A percentile compares a stretch with the other conserved stretches of the same genome.
These are phyloP conservation scores for Raphanus hybrid DNA, from an alignment of 441 rosid genomes.

Conservation along the genomic window DNA sequence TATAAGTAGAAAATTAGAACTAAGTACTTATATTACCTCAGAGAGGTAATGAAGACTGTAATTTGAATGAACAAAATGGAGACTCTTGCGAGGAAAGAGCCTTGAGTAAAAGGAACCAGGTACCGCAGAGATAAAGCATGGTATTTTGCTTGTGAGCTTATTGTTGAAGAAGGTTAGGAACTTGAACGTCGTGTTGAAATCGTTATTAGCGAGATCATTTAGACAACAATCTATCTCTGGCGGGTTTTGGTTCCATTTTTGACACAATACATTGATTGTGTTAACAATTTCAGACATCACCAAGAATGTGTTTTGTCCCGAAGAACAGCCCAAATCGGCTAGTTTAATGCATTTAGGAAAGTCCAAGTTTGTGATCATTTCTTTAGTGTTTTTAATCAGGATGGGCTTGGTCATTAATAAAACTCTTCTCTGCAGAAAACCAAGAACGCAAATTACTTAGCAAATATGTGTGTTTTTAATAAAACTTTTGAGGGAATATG, in stretches of 20 bases:
- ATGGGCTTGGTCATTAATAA: constrained; percentile 24
- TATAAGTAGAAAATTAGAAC: background rate
- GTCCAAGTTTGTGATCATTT: constrained; percentile 25
- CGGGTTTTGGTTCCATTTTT: background rate
- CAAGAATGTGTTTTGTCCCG: constrained; percentile 39
- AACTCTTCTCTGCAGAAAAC: constrained; percentile 32
- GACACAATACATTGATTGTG: constrained; percentile 20
- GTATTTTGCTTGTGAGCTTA: background rate
- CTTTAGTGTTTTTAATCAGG: constrained; percentile 28
- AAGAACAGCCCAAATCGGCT: constrained; percentile 41
- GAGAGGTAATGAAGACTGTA: constrained; percentile 53
- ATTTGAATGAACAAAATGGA: constrained; percentile 51
- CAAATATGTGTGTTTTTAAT: too few relatives aligned
- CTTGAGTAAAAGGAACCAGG: constrained; percentile 57
- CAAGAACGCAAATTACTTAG: background rate
- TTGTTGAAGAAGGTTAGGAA: constrained; percentile 35
- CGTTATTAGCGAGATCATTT: constrained; percentile 59
- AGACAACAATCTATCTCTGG: constrained; percentile 52
- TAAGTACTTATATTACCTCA: constrained; percentile 34
- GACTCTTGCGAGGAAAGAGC: constrained; percentile 46
- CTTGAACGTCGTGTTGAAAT: constrained; percentile 55
- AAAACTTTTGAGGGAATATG: too few relatives aligned
- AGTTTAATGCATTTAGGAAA: constrained; percentile 34
- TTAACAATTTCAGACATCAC: constrained; percentile 33
- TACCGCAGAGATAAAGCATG: constrained; percentile 43